phyloP scores from a whole-genome alignment of 331 rosid genomes.

The Erythrophleum ivorense region DNA sequence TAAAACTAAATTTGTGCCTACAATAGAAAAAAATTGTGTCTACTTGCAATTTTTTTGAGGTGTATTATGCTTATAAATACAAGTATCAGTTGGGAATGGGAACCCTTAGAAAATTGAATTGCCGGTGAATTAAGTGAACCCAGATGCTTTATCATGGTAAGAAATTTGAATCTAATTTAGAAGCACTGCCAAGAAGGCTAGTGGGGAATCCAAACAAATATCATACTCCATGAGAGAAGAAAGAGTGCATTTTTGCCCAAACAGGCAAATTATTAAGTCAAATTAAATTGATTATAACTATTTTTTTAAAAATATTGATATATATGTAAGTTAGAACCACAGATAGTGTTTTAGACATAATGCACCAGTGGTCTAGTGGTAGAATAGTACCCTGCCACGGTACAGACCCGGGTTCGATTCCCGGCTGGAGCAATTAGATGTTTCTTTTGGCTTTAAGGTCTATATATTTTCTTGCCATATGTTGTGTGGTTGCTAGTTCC shows the following conservation, averaged over 20 bases:
- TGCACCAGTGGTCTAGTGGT: conserved; percentile 49
- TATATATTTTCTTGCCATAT: no score
- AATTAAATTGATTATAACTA: no score
- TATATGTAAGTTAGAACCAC: no score
- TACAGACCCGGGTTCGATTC: conserved; percentile 45
- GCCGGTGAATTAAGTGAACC: not conserved
- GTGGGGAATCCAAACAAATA: no score
- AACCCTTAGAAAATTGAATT: not conserved
- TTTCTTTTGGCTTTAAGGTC: no score
- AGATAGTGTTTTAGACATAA: no score
- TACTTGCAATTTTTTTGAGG: not conserved
- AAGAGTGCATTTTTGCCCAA: no score
- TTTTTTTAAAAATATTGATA: no score
- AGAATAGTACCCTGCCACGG: conserved; percentile 40
- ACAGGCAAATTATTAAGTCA: no score
- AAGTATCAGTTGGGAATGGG: not conserved
- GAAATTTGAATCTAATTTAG: not conserved
- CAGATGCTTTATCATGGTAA: not conserved
- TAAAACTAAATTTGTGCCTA: not conserved
- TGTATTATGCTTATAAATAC: not conserved
- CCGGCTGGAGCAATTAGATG: conserved; percentile 30
- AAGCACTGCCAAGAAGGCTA: no score
- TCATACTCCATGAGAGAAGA: no score
- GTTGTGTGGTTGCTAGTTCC: no score
- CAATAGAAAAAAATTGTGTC: not conserved